Evolutionary conservation across 2,329 filamentous ascomycete species (phyloP), one percentile per base, ranked within the genome.

Genomic region (Neonectria magnoliae): DNA sequence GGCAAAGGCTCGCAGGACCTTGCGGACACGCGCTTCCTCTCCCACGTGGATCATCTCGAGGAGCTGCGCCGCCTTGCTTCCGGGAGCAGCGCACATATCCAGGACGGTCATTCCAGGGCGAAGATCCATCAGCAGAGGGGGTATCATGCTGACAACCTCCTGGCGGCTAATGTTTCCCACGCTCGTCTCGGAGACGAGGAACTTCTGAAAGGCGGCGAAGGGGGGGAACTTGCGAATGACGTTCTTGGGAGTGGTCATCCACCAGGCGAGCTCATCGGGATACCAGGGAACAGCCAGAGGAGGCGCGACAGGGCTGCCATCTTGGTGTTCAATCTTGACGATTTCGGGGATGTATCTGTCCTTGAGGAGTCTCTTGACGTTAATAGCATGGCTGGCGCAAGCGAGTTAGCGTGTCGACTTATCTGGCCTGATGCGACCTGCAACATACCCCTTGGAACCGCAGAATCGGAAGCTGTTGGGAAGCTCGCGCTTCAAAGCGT

Each of bases 71-170:
- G 96, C 94, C 85, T 99, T 99, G 84, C 95, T 98, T 65, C 96
- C 96, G 1, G 96, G 96, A 1, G 96, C 96, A 64, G 96, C 96
- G 81, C 96, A 99, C 83, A 99, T 90, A 79, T 99, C 96, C 72
- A 99, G 83, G 10, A 98, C 94, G 1, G 91, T 92, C 91, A 98
- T 97, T 57, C 94, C 93, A 5, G 96, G 94, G 72, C 89, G 89
- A 55, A 98, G 86, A 75, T 98, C 94, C 84, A 99, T 92, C 73
- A 98, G 85, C 72, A 98, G 87, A 27, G 96, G 96, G 27, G 96
- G 96, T 68, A 99, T 98, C 96, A 99, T 99, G 83, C 93, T 97
- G 75, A 99, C 96, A 48, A 97, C 91, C 82, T 99, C 96, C 81
- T 99, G 96, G 74, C 96, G 90, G 80, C 93, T 97, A 75, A 99